Conservation (phyloP, 2,329 filamentous ascomycete species). For the Diaporthe sp. region DNA sequence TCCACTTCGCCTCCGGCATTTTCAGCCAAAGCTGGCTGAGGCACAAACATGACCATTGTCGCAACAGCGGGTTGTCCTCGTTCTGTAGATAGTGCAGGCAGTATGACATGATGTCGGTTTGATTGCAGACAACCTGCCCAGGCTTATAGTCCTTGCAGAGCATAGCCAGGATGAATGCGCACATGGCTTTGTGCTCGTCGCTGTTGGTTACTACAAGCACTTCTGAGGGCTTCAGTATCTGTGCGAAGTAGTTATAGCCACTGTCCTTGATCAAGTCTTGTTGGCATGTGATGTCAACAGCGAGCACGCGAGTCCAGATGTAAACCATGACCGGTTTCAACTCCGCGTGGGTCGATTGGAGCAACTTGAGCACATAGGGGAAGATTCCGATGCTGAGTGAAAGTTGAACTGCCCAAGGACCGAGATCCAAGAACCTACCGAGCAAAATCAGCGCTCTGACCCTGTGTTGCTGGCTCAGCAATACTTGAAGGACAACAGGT, state of each 20-base stretch:
- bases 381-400: conserved; percentile 98
- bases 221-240: conserved; percentile 88
- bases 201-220: conserved; percentile 88
- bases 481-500: conserved; percentile 94
- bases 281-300: conserved; percentile 94
- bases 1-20: conserved; percentile 93
- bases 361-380: conserved; percentile 95
- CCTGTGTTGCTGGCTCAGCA: conserved; percentile 94
- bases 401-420: conserved; percentile 98
- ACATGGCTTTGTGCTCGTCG: conserved; percentile 98
- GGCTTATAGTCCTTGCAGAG: conserved; percentile 96
- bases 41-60: conserved; percentile 96
- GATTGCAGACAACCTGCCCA: conserved; percentile 91
- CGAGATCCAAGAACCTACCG: conserved; percentile 93
- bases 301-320: conserved; percentile 96
- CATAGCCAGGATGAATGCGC: conserved; percentile 94
- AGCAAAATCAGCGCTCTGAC: conserved; percentile 91
- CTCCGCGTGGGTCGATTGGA: conserved; percentile 95
- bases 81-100: conserved; percentile 89
- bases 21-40: conserved; percentile 95
- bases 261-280: conserved; percentile 96
- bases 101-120: conserved; percentile 89
- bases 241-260: conserved; percentile 96
- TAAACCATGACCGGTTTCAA: conserved; percentile 99
- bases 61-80: conserved; percentile 86